Evolutionary conservation across 805 yeast genomes (phyloP), one percentile per base, ranked within the genome.

Genomic region (Yamadazyma sp.): DNA sequence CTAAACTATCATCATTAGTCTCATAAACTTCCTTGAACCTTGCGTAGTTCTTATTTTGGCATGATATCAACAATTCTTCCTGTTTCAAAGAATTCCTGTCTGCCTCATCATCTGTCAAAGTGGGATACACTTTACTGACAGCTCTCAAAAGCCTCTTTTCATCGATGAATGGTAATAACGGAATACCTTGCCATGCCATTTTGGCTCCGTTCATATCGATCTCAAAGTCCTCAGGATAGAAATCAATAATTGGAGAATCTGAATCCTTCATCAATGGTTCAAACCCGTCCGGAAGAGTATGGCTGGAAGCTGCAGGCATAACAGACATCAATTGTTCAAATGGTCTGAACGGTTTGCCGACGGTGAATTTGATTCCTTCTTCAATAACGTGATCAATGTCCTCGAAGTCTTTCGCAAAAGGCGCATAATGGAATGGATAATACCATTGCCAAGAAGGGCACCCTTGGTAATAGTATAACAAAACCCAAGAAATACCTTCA

Each of bases 361-460:
- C 53, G 7, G 71, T 70, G 53, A 90, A 87, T 20, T 65, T 61
- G 13, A 88, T 70, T 1, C 79, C 67, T 19, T 62, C 57, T 1
- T 66, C 62, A 4, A 68, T 57, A 11, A 80, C 55, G 6, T 70
- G 75, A 8, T 59, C 55, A 28, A 84, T 54, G 32, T 79, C 76
- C 2, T 60, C 68, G 52, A 93, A 85, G 59, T 93, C 99, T 5
- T 82, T 75, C 0, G 97, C 98, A 71, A 93, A 90, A 15, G 99
- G 99, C 0, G 99, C 98, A 64, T 93, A 95, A 56, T 93, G 98
- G 57, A 82, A 91, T 0, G 98, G 99, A 53, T 83, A 93, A 60
- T 79, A 93, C 99, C 99, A 93, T 38, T 82, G 82, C 99, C 99
- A 93, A 0, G 98, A 91, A 0, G 96, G 95, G 64, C 98, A 91